phyloP scores from a whole-genome alignment of 257 asterid genomes.

The Capsicum pubescens region DNA sequence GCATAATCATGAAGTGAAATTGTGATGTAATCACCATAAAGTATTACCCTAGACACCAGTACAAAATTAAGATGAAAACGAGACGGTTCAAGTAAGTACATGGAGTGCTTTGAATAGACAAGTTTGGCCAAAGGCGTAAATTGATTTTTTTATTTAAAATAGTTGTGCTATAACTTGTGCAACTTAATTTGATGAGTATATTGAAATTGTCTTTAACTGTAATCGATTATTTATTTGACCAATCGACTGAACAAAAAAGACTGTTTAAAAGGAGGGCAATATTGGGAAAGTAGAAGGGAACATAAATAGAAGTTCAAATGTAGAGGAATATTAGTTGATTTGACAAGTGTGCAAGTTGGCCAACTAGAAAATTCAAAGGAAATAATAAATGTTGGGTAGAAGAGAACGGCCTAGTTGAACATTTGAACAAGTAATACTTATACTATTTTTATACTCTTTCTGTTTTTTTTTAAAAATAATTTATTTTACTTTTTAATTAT shows the following conservation, averaged over 20 bases:
- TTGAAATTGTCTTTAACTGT: no score
- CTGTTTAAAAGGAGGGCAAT: no score
- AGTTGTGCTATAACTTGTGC: no score
- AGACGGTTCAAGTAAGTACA: not conserved
- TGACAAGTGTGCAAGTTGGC: constrained; percentile 8
- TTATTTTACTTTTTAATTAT: no score
- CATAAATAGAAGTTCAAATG: not conserved
- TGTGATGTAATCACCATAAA: not conserved
- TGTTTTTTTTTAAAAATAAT: no score
- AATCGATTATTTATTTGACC: not conserved
- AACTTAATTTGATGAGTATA: no score
- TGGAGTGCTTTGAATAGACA: no score
- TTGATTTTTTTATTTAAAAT: no score
- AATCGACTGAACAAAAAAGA: not conserved
- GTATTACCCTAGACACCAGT: no score
- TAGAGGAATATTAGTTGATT: constrained; percentile 23
- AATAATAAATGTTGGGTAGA: not conserved
- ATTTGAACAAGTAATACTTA: not conserved
- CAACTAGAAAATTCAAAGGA: not conserved
- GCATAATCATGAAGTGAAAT: not conserved
- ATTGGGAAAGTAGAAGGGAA: not conserved
- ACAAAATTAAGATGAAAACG: not conserved
- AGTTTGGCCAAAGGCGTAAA: no score
- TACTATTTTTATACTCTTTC: not conserved
- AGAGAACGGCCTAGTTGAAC: not conserved